A percentile compares a stretch with the other conserved stretches of the same genome.
Conservation (phyloP, 352 stramenopile species). For the Globisporangium radiosum region DNA sequence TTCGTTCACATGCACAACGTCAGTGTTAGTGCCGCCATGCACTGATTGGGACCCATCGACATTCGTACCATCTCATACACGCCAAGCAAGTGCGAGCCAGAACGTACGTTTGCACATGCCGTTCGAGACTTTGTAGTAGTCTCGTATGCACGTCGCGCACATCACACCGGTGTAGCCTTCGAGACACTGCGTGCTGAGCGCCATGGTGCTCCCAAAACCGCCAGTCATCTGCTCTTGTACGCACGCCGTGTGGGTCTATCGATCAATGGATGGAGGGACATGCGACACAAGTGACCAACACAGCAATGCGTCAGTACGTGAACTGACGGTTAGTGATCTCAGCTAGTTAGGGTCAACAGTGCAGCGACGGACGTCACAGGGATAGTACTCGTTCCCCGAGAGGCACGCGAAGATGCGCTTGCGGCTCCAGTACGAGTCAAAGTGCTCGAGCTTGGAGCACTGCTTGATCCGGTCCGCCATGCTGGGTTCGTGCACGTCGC, state of each 20-base stretch:
- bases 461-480: conserved; percentile 34
- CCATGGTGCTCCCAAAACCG: conserved; percentile 6
- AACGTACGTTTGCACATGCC: conserved; percentile 49
- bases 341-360: not conserved
- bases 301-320: not conserved
- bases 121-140: conserved; percentile 56
- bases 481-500: conserved; percentile 16
- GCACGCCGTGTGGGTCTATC: conserved; percentile 24
- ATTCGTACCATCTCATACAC: not conserved
- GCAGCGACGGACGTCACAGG: conserved; percentile 38
- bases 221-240: conserved; percentile 8
- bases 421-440: conserved; percentile 49
- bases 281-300: not conserved
- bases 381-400: conserved; percentile 50
- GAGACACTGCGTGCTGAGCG: conserved; percentile 29
- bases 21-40: no score
- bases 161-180: conserved; percentile 42
- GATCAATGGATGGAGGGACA: not conserved
- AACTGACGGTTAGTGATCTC: not conserved
- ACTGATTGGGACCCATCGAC: no score
- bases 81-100: not conserved
- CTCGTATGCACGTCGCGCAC: conserved; percentile 33
- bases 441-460: conserved; percentile 30
- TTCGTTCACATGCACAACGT: no score
- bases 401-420: conserved; percentile 57